Conservation (phyloP, 2,329 filamentous ascomycete species). For the Thelonectria discophora region DNA sequence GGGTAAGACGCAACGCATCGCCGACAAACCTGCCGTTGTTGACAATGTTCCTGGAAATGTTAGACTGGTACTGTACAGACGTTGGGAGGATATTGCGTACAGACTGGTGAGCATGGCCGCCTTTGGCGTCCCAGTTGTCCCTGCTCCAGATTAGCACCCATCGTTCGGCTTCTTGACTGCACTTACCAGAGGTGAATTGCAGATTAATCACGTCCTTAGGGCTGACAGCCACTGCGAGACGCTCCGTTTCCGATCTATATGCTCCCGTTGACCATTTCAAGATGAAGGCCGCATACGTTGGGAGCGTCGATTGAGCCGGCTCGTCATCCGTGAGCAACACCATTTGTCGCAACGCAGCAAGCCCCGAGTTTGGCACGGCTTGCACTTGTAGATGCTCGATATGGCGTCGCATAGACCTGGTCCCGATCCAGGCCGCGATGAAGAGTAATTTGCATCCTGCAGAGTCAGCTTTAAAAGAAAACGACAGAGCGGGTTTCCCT, state of each 20-base stretch:
- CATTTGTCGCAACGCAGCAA: neutral
- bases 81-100: neutral
- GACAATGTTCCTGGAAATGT: constrained; percentile 54
- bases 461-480: no score
- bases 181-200: constrained; percentile 26
- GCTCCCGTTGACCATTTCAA: neutral
- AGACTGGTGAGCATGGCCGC: constrained; percentile 27
- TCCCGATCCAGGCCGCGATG: constrained; percentile 18
- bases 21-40: constrained; percentile 65
- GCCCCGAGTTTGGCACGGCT: neutral
- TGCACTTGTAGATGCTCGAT: constrained; percentile 2
- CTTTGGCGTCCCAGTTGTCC: constrained; percentile 30
- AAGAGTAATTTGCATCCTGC: constrained; percentile 18
- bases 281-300: neutral
- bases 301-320: neutral
- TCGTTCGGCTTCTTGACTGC: neutral
- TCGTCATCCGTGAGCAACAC: neutral
- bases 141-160: neutral
- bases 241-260: neutral
- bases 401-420: neutral
- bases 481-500: neutral
- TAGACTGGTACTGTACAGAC: neutral
- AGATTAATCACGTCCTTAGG: constrained; percentile 25
- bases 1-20: constrained; percentile 53
- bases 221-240: neutral